Evolutionary conservation across 768 basidiomycete genomes (phyloP).

Genomic region (Amanita exitialis): DNA sequence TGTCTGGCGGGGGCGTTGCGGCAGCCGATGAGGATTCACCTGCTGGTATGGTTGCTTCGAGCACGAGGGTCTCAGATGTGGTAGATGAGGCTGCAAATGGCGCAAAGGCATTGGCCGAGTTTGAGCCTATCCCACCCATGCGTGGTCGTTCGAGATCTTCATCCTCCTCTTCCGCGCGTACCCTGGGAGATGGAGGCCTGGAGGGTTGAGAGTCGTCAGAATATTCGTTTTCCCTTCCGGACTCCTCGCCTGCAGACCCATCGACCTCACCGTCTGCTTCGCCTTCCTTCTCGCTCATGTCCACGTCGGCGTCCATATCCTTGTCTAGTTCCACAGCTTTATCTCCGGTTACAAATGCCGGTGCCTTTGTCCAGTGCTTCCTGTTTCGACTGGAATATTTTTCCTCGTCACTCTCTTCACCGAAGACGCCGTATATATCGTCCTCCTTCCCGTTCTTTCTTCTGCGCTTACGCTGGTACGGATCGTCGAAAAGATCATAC

Average conservation of each 20-base stretch:
- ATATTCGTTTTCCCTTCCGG: slow-evolving; percentile 25
- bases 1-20: slow-evolving; percentile 11
- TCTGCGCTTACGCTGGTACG: slow-evolving; percentile 63
- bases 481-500: slow-evolving; percentile 66
- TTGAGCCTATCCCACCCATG: slow-evolving; percentile 29
- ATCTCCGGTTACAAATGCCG: slow-evolving; percentile 60
- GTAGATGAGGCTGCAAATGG: slow-evolving; percentile 20
- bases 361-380: slow-evolving; percentile 67
- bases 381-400: slow-evolving; percentile 26
- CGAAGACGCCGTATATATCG: slow-evolving; percentile 70
- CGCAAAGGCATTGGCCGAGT: slow-evolving; percentile 12
- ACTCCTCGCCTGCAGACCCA: slow-evolving; percentile 26
- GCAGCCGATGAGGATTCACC: slow-evolving; percentile 12
- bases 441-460: slow-evolving; percentile 61
- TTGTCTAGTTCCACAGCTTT: slow-evolving; percentile 36
- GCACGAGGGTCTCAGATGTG: slow-evolving; percentile 2
- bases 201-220: slow-evolving; percentile 42
- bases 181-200: slow-evolving; percentile 45
- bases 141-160: slow-evolving; percentile 27
- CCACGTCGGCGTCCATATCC: slow-evolving; percentile 21
- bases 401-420: slow-evolving; percentile 61
- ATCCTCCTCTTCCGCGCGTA: slow-evolving; percentile 41
- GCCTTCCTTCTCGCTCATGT: slow-evolving; percentile 22
- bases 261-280: slow-evolving; percentile 28
- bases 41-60: slow-evolving; percentile 2